These are phyloP conservation scores for Coemansia sp. DNA, from an alignment of 192 early-diverging fungal species.

Conservation along the genomic window DNA sequence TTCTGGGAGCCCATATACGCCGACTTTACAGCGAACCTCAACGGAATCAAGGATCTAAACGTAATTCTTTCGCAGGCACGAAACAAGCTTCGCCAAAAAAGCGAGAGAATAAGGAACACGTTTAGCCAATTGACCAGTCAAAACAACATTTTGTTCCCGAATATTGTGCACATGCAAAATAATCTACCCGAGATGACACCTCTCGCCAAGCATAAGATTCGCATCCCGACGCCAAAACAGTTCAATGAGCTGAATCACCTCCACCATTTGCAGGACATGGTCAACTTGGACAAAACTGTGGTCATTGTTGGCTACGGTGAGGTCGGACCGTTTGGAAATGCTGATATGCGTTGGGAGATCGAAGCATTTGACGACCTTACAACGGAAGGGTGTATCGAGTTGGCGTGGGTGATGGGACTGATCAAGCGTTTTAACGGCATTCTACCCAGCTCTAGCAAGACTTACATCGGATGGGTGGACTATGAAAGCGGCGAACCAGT, in stretches of 20 bases:
- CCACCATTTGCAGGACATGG: conserved; percentile 67
- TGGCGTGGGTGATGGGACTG: conserved; percentile 96
- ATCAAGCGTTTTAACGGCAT: conserved; percentile 77
- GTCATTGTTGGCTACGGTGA: conserved; percentile 92
- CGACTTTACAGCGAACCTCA: conserved; percentile 83
- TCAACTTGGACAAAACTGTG: conserved; percentile 87
- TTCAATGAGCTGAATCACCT: conserved; percentile 69
- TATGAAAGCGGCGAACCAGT: conserved; percentile 78
- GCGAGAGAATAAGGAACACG: neutral
- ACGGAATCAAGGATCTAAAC: conserved; percentile 57
- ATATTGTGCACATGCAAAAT: neutral
- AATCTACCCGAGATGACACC: conserved; percentile 41
- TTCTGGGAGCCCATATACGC: conserved; percentile 82
- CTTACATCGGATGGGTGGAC: conserved; percentile 81
- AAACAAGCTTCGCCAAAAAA: conserved; percentile 1
- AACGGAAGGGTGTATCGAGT: conserved; percentile 76
- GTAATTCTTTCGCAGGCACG: neutral
- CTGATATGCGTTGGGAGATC: conserved; percentile 94
- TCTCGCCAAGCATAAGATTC: conserved; percentile 86
- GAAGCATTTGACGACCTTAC: conserved; percentile 69
- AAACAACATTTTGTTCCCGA: neutral
- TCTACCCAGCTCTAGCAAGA: conserved; percentile 2
- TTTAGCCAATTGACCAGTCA: neutral
- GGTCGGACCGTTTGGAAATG: conserved; percentile 88
- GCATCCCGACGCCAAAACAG: conserved; percentile 72